Conservation (phyloP, 495 filamentous ascomycete species). For the Chaetomidium leptoderma region DNA sequence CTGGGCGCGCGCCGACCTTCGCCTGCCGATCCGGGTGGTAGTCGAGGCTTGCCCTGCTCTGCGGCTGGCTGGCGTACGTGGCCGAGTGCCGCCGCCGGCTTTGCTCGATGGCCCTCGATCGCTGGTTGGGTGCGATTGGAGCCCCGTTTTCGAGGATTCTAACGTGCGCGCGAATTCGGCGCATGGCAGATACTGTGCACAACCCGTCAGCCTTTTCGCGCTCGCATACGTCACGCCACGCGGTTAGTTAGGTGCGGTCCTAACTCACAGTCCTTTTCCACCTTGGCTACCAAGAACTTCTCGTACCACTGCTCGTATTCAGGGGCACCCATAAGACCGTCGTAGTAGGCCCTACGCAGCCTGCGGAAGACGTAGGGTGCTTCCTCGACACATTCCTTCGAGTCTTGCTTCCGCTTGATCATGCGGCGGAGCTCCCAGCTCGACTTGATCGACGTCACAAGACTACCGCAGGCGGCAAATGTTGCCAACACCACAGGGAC, state of each 20-base stretch:
- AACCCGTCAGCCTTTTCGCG: neutral
- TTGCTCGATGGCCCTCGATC: slow-evolving; percentile 13
- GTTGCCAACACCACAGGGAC: slow-evolving; percentile 24
- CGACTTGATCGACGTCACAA: slow-evolving; percentile 29
- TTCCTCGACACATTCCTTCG: slow-evolving; percentile 21
- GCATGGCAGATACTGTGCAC: slow-evolving; percentile 18
- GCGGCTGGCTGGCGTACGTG: slow-evolving; percentile 3
- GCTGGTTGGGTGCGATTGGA: slow-evolving; percentile 10
- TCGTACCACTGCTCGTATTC: slow-evolving; percentile 27
- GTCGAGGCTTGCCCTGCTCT: slow-evolving; percentile 9
- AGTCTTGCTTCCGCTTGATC: slow-evolving; percentile 23
- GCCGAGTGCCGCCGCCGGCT: slow-evolving; percentile 14
- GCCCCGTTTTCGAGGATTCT: slow-evolving; percentile 20
- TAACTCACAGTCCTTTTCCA: slow-evolving; percentile 24
- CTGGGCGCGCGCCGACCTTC: slow-evolving; percentile 15
- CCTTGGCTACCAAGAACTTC: slow-evolving; percentile 25
- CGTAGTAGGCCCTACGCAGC: slow-evolving; percentile 21
- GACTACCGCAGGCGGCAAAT: slow-evolving; percentile 23
- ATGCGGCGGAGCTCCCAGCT: slow-evolving; percentile 27
- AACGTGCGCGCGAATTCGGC: slow-evolving; percentile 22
- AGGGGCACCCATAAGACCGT: slow-evolving; percentile 11
- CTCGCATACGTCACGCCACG: too few relatives aligned
- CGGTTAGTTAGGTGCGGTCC: too few relatives aligned
- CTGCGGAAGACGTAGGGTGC: slow-evolving; percentile 24
- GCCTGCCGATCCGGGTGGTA: slow-evolving; percentile 13